Evolutionary conservation across 2,329 filamentous ascomycete species (phyloP), one percentile per base, ranked within the genome.

Genomic region (Scytalidium sp.): DNA sequence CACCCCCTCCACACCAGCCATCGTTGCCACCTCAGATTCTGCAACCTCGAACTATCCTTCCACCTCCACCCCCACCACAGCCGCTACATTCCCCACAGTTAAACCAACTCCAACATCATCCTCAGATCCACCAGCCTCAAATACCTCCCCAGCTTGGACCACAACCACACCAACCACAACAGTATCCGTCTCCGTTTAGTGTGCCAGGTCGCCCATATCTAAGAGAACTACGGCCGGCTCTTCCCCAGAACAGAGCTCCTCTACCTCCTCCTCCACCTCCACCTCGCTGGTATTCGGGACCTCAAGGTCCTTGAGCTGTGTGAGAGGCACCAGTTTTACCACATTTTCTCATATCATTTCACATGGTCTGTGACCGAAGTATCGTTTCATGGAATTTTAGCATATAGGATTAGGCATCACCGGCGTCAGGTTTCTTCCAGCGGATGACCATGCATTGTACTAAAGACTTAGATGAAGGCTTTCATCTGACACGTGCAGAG

Each of bases 151-250:
- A 51, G 22, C 13, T 23, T 47, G 45, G 22, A 45, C 50, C 15
- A 9, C 45, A 41, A 21, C 29, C 9, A 48, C 39, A 45, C 41
- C 45, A 20, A 25, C 39, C 7, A 41, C 41, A 19, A 27, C 50
- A 43, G 22, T 43, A 27, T 41, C 29, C 8, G 22, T 49, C 41
- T 19, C 39, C 17, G 44, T 46, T 25, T 32, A 17, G 27, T 25
- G 36, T 13, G 23, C 45, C 23, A 21, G 15, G 22, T 42, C 43
- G 32, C 22, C 44, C 43, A 27, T 20, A 44, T 17, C 50, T 25
- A 40, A 47, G 57, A 13, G 51, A 56, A 21, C 41, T 59, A 2
- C 44, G 53, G 44, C 56, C 56, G 25, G 53, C 56, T 15, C 55
- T 53, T 41, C 53, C 55, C 22, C 48, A 51, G 25, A 54, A 49